Evolutionary conservation across 805 yeast genomes (phyloP), one percentile per base, ranked within the genome.

Genomic region (Yarrowia yakushimensis): DNA sequence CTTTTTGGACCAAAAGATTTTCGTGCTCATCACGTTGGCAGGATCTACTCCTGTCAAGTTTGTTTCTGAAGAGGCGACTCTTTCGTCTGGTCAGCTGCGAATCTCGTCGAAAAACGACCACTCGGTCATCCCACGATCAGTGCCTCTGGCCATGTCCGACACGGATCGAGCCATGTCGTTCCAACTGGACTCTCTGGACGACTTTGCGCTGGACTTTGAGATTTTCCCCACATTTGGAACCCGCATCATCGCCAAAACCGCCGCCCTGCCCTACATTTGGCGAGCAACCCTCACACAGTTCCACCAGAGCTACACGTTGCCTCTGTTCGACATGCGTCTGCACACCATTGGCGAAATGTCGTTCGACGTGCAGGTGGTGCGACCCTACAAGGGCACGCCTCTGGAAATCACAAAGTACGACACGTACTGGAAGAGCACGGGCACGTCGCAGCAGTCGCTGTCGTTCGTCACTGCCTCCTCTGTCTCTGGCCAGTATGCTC

Each of bases 211-310:
- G 60, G 96, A 90, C 70, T 87, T 92, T 70, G 98, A 94, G 72
- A 82, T 94, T 12, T 92, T 87, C 73, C 97, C 99, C 0, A 88
- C 93, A 8, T 94, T 90, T 76, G 99, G 99, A 23, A 91, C 98
- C 0, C 82, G 96, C 65, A 77, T 93, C 62, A 85, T 93, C 60
- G 97, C 97, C 3, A 93, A 92, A 70, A 82, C 97, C 0, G 85
- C 96, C 0, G 90, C 94, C 2, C 78, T 91, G 60, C 80, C 91
- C 0, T 78, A 80, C 61, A 72, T 81, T 2, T 79, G 86, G 65
- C 30, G 42, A 36, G 67, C 37, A 67, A 68, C 23, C 42, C 67
- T 22, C 22, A 39, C 61, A 22, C 48, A 39, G 37, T 42, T 59
- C 54, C 57, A 76, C 27, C 76, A 76, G 50, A 67, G 75, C 45